Base-by-base conservation (phyloP, 139 green algal species). In the Chlamydomonas sp. region DNA sequence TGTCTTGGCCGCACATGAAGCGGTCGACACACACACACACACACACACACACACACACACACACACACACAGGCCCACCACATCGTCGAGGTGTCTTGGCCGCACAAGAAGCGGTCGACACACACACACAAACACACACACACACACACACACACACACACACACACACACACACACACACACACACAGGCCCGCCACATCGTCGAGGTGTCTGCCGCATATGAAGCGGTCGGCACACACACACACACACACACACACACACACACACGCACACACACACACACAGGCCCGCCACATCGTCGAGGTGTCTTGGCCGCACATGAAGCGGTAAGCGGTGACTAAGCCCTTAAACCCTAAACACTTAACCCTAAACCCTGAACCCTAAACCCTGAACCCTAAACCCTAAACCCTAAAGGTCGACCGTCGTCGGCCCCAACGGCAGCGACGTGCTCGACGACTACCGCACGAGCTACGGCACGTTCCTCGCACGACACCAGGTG, bases 381-480 rank as follows among this genome's bases (percentile, higher is more conserved):
- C 43, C 43, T 54, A 54, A 54, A 54, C 43, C 43, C 43, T 54
- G 43, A 20, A 54, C 13, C 43, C 43, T 54, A 54, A 54, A 54
- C 43, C 43, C 43, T 76, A 60, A 76, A 76, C 37, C 60, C 38
- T 0, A n/a, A n/a, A n/a, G n/a, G n/a, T 72, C 62, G 26, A 70
- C 43, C 20, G 73, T 78, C 48, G 73, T 78, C 5, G 73, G 66
- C 20, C 30, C 35, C 31, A 74, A 78, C 47, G 73, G 73, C 57
- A 65, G 38, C 0, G 63, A 36, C 48, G 73, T 74, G 3, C 36
- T 71, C 29, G 66, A 78, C 31, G 70, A 71, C 16, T 65, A 65
- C 48, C 57, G 73, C 26, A 74, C 73, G 20, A 78, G 73, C 58
- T 78, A 74, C 49, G 73, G 73, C 10, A 78, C 73, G 0, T 78